Evolutionary conservation across 805 yeast genomes (phyloP).

Genomic region (Saccharomycopsis sp.): DNA sequence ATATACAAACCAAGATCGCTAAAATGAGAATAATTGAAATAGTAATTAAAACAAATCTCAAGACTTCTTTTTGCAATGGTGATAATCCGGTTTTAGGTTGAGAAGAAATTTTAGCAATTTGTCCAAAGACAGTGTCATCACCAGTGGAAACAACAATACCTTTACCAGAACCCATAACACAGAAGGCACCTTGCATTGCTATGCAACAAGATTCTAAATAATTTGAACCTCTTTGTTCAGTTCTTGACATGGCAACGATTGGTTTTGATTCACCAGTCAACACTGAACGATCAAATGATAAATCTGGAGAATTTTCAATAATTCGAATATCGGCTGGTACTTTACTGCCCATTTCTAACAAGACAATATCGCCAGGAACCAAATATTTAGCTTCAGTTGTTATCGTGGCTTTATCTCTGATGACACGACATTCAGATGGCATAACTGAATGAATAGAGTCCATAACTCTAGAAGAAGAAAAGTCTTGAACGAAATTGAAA

Average conservation of each 20-base stretch:
- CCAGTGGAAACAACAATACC: constrained; percentile 41
- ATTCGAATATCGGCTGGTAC: constrained; percentile 44
- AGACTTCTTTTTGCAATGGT: constrained; percentile 37
- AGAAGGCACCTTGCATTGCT: constrained; percentile 41
- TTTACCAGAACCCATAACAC: constrained; percentile 37
- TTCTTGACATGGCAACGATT: constrained; percentile 27
- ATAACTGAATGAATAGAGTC: constrained; percentile 38
- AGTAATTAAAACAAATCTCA: constrained; percentile 30
- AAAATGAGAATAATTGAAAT: constrained; percentile 27
- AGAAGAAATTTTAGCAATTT: constrained; percentile 37
- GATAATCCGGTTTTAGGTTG: constrained; percentile 34
- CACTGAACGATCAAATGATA: constrained; percentile 40
- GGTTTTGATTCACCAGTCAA: constrained; percentile 46
- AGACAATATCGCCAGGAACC: constrained; percentile 41
- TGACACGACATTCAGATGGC: constrained; percentile 32
- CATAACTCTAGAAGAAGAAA: constrained; percentile 41
- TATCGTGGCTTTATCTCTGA: constrained; percentile 30
- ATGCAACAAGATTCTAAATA: constrained; percentile 37
- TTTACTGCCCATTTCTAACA: constrained; percentile 34
- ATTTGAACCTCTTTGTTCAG: constrained; percentile 30
- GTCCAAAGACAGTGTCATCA: constrained; percentile 39
- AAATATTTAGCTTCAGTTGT: constrained; percentile 30
- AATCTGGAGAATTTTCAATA: constrained; percentile 30
- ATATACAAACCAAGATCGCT: constrained; percentile 28
- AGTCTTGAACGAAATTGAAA: constrained; percentile 42